Base-by-base conservation (phyloP, 2,329 filamentous ascomycete species). In the Phaeophleospora eucalypticola region DNA sequence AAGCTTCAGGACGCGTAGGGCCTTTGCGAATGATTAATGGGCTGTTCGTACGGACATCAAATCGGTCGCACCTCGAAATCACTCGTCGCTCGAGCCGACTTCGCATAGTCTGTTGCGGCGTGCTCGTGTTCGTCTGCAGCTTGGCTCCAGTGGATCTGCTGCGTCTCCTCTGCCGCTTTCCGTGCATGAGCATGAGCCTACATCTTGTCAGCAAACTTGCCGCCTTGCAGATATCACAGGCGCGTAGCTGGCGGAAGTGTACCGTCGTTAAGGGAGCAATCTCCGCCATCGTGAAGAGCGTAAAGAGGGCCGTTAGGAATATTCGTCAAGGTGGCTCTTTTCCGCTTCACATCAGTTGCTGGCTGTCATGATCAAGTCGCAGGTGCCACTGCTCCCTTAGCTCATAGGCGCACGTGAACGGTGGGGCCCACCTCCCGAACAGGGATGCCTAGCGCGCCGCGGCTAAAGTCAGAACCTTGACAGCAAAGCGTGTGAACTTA, bases 171-270 rank as follows among this genome's bases (percentile, higher is more conserved):
- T 18, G 87, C 83, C 36, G 91, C 90, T 61, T 87, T 90, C 60
- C 84, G 83, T 41, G 89, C 90, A 71, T 96, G 89, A 58, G 91
- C 85, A 69, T 95, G 88, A 53, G 90, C 91, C 81, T 91, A 58
- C 9, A 8, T 9, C 15, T 7, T 16, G 35, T 58, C 21, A 53
- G 52, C n/a, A 17, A 24, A 27, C 35, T 15, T 32, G 18, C 20
- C 14, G 14, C 3, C 14, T n/a, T n/a, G n/a, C n/a, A n/a, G n/a
- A n/a, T n/a, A n/a, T n/a, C n/a, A n/a, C n/a, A n/a, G n/a, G n/a
- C 12, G 24, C 6, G 24, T 29, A 12, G 24, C 24, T 15, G 19
- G 19, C 18, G 14, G 43, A 51, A 39, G 33, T 56, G 35, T 32
- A 51, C 48, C 12, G 40, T 40, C 2, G 35, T 44, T 33, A 51